phyloP scores from a whole-genome alignment of 192 early-diverging fungal genomes.

The Backusella psychrophila region DNA sequence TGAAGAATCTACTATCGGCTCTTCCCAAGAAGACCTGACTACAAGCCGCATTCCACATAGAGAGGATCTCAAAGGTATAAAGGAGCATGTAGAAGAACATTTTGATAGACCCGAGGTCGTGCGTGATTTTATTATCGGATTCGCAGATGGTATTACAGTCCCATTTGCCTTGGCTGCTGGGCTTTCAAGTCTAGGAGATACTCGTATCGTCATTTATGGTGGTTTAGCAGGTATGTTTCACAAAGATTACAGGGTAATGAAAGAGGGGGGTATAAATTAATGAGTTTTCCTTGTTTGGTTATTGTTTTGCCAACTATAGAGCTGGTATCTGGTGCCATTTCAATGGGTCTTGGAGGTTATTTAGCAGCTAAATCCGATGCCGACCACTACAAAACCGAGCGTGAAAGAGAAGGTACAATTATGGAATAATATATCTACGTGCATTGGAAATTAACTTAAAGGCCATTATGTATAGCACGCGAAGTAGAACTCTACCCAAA shows the following conservation, averaged over 20 bases:
- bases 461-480: background rate
- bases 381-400: constrained; percentile 56
- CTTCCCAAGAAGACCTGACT: background rate
- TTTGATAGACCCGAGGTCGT: constrained; percentile 41
- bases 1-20: constrained; percentile 1
- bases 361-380: constrained; percentile 54
- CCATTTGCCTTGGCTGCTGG: constrained; percentile 69
- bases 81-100: constrained; percentile 35
- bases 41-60: constrained; percentile 18
- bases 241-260: background rate
- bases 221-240: constrained; percentile 50
- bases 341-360: constrained; percentile 60
- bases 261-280: background rate
- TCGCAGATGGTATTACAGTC: constrained; percentile 47
- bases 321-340: constrained; percentile 57
- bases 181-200: constrained; percentile 49
- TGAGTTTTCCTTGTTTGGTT: background rate
- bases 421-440: background rate
- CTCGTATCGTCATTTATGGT: constrained; percentile 52
- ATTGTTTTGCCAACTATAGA: constrained; percentile 23
- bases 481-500: constrained; percentile 50
- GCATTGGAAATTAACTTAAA: background rate
- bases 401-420: constrained; percentile 37
- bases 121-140: constrained; percentile 42
- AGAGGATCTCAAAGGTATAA: constrained; percentile 9